These are phyloP conservation scores for Penicillium sp. DNA, from an alignment of 2,329 filamentous ascomycete genomes.

Conservation along the genomic window DNA sequence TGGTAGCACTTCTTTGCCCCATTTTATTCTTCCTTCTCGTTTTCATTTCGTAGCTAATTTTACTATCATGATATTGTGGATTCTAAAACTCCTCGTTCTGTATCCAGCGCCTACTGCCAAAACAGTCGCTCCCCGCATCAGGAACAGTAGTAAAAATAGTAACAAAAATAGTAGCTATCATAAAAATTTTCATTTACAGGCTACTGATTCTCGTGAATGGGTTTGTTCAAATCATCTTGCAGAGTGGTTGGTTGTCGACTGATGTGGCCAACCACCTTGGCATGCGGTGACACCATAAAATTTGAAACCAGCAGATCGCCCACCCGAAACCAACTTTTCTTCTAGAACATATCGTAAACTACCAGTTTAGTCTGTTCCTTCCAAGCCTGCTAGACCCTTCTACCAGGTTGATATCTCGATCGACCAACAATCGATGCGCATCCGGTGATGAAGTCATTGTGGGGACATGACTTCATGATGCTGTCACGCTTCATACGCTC, in stretches of 20 bases:
- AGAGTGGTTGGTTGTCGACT: background rate
- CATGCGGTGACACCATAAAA: background rate
- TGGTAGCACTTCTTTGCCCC: no score
- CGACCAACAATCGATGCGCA: conserved; percentile 6
- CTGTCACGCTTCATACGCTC: conserved; percentile 27
- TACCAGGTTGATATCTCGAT: background rate
- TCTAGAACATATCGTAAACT: conserved; percentile 2
- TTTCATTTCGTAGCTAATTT: no score
- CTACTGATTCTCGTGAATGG: background rate
- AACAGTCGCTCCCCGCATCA: no score
- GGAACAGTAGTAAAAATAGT: no score
- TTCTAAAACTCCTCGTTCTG: no score
- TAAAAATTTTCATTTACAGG: background rate
- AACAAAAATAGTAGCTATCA: background rate
- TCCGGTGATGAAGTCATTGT: conserved; percentile 34
- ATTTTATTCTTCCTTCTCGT: no score
- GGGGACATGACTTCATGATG: conserved; percentile 38
- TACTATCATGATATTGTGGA: no score
- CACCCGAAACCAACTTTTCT: background rate
- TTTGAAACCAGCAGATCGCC: background rate
- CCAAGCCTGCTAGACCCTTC: background rate
- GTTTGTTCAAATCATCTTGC: background rate
- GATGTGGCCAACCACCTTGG: background rate
- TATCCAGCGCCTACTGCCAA: no score
- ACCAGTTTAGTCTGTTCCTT: background rate